Evolutionary conservation across 2,329 filamentous ascomycete genomes (phyloP).

Genomic region (Calonectria pauciramosa): DNA sequence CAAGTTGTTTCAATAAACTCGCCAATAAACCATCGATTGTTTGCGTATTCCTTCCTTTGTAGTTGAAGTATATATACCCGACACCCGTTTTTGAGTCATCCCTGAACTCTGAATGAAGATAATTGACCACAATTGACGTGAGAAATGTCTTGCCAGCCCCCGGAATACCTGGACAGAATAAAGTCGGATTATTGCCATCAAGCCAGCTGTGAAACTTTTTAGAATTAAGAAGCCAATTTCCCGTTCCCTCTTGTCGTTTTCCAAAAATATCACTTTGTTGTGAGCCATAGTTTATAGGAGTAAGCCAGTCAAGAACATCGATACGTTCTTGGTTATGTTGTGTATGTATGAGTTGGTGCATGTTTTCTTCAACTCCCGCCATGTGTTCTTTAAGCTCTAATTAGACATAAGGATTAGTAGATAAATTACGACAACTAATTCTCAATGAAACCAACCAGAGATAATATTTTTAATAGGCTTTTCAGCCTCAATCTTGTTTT

Average conservation of each 20-base stretch:
- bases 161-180: constrained; percentile 57
- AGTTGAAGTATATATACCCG: constrained; percentile 30
- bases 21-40: constrained; percentile 40
- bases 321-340: too few relatives aligned
- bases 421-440: too few relatives aligned
- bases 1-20: constrained; percentile 39
- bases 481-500: too few relatives aligned
- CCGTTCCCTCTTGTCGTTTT: constrained; percentile 46
- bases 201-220: constrained; percentile 49
- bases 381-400: too few relatives aligned
- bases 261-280: too few relatives aligned
- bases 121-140: constrained; percentile 33
- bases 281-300: constrained; percentile 28
- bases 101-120: constrained; percentile 13
- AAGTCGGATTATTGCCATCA: constrained; percentile 1
- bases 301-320: constrained; percentile 48
- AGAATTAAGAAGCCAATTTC: constrained; percentile 58
- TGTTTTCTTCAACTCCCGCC: too few relatives aligned
- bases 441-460: too few relatives aligned
- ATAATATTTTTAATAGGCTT: too few relatives aligned
- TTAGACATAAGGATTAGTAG: too few relatives aligned
- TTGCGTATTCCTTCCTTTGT: constrained; percentile 45
- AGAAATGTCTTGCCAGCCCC: constrained; percentile 55
- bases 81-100: too few relatives aligned
- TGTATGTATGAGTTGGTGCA: too few relatives aligned